Conservation (phyloP, 2,329 filamentous ascomycete genomes). For the Coniochaeta pulveracea region DNA sequence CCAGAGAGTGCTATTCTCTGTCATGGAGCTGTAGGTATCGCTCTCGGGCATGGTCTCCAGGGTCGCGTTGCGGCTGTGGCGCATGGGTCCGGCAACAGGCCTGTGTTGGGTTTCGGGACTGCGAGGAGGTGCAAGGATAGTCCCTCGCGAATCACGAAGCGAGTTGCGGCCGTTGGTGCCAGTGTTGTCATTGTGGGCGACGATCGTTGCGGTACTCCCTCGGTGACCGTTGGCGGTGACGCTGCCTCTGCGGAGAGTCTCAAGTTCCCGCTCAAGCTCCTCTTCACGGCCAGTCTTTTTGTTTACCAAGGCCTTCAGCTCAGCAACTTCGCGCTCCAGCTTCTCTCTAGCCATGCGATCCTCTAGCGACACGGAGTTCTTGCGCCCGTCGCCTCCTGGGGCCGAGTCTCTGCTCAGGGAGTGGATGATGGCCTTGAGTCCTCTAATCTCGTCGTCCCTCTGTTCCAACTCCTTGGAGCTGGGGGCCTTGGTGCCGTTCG, state of each 20-base stretch:
- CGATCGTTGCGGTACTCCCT: constrained; percentile 35
- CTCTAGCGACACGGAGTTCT: constrained; percentile 28
- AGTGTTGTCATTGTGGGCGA: constrained; percentile 26
- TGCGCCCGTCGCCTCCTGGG: constrained; percentile 25
- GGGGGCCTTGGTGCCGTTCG: constrained; percentile 25
- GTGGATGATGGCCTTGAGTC: constrained; percentile 95
- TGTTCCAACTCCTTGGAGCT: constrained; percentile 72
- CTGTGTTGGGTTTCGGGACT: constrained; percentile 36
- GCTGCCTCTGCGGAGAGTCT: constrained; percentile 44
- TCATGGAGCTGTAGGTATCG: constrained; percentile 57
- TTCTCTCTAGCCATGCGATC: constrained; percentile 53
- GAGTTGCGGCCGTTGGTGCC: constrained; percentile 43
- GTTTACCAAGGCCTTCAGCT: constrained; percentile 63
- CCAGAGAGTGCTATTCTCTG: constrained; percentile 67
- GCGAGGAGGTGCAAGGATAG: constrained; percentile 45
- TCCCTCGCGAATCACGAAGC: constrained; percentile 54
- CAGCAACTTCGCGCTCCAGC: constrained; percentile 69
- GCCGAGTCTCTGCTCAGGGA: constrained; percentile 72
- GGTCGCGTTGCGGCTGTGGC: constrained; percentile 34
- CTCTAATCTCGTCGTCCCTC: constrained; percentile 94
- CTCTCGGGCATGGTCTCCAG: constrained; percentile 62
- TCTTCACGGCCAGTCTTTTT: constrained; percentile 66
- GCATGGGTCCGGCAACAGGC: constrained; percentile 9
- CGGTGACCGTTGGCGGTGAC: constrained; percentile 25
- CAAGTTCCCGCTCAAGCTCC: constrained; percentile 75